phyloP scores from a whole-genome alignment of 352 stramenopile species.

The Phytopythium vexans region DNA sequence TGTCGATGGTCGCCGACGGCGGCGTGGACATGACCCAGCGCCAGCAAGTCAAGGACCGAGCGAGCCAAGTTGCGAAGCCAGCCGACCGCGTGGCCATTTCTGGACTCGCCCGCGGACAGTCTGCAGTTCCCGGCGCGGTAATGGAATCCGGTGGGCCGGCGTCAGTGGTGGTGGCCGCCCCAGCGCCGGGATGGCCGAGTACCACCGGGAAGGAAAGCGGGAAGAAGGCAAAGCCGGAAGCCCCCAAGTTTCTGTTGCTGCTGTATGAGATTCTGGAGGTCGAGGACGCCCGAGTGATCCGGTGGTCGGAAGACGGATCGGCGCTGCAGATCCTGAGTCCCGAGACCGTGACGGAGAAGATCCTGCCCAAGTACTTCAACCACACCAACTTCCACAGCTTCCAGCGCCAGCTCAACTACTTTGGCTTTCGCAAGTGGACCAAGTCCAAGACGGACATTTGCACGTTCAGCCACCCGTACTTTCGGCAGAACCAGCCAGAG shows the following conservation, averaged over 20 bases:
- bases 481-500: constrained; percentile 68
- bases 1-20: constrained; percentile 17
- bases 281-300: constrained; percentile 70
- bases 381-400: constrained; percentile 92
- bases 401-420: constrained; percentile 92
- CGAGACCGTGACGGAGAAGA: constrained; percentile 57
- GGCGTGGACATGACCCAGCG: constrained; percentile 19
- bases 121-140: neutral
- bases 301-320: constrained; percentile 69
- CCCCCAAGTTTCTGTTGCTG: constrained; percentile 80
- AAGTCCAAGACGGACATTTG: constrained; percentile 85
- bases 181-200: constrained; percentile 18
- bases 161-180: constrained; percentile 2
- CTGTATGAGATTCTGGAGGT: constrained; percentile 78
- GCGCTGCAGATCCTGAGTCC: constrained; percentile 77
- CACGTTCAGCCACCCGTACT: constrained; percentile 83
- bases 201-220: constrained; percentile 31
- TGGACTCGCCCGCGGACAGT: too few species aligned
- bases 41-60: constrained; percentile 16
- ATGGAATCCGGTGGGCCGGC: neutral
- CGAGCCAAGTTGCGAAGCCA: neutral
- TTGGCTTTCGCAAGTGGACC: constrained; percentile 89
- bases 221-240: constrained; percentile 43
- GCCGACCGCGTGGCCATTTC: too few species aligned
- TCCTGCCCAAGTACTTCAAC: constrained; percentile 93